These are phyloP conservation scores for Ophidiomyces ophidiicola DNA, from an alignment of 2,329 filamentous ascomycete genomes.

Conservation along the genomic window DNA sequence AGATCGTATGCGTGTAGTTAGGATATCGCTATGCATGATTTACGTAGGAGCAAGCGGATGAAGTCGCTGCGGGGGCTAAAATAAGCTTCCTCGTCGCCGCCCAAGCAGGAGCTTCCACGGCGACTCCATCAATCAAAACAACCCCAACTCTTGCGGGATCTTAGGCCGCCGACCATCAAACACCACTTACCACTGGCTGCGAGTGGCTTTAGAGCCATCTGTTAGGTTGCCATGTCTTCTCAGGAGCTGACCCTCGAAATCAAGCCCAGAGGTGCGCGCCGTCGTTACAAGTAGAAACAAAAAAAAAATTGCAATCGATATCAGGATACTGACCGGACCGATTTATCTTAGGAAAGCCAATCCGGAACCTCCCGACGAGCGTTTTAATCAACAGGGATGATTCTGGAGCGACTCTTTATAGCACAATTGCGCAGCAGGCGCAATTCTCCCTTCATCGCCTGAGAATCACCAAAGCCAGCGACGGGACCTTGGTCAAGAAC, in stretches of 20 bases:
- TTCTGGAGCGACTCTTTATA: constrained; percentile 45
- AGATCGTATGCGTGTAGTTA: no score
- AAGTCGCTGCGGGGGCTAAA: no score
- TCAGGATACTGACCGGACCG: not conserved
- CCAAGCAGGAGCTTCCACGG: no score
- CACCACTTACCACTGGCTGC: no score
- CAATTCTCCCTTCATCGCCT: constrained; percentile 47
- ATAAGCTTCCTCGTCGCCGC: no score
- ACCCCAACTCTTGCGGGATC: no score
- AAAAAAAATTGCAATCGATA: not conserved
- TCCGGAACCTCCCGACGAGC: constrained; percentile 47
- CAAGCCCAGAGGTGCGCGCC: constrained; percentile 15
- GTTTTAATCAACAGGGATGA: constrained; percentile 42
- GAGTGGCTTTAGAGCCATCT: no score
- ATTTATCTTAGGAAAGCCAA: constrained; percentile 44
- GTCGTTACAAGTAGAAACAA: not conserved
- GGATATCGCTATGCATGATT: no score
- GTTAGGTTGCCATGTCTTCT: constrained; percentile 9
- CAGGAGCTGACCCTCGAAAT: constrained; percentile 13
- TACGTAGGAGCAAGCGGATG: no score
- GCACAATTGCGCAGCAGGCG: constrained; percentile 42
- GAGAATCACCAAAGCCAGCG: constrained; percentile 52
- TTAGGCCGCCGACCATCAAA: no score
- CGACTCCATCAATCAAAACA: no score
- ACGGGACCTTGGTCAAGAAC: constrained; percentile 48